Percentiles rank a stretch among this genome's conserved stretches.
These are phyloP conservation scores for Venturia carpophila DNA, from an alignment of 2,329 filamentous ascomycete genomes.

Conservation along the genomic window DNA sequence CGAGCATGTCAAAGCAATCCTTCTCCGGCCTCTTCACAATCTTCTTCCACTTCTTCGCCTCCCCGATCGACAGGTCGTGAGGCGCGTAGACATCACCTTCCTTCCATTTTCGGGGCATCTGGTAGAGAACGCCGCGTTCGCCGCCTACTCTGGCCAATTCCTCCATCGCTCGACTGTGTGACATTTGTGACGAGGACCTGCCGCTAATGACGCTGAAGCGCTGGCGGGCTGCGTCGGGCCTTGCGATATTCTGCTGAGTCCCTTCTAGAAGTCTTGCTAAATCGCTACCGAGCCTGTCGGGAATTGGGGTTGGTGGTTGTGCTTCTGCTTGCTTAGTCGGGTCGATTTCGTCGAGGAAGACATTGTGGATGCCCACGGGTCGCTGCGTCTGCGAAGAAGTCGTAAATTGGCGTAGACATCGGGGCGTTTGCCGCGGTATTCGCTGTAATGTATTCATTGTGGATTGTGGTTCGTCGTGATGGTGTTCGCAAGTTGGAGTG, in stretches of 20 bases:
- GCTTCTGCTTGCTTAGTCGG: conserved; percentile 10
- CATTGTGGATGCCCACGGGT: not conserved
- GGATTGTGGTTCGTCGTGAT: not conserved
- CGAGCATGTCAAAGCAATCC: conserved; percentile 74
- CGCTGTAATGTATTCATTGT: not conserved
- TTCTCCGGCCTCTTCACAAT: conserved; percentile 42
- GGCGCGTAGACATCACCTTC: conserved; percentile 83
- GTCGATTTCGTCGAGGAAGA: not conserved
- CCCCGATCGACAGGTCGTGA: conserved; percentile 69
- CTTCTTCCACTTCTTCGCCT: conserved; percentile 74
- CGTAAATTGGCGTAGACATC: not conserved
- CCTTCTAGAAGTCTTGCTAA: conserved; percentile 16
- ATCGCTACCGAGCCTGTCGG: conserved; percentile 21
- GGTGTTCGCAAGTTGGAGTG: no score
- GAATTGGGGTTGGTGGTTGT: conserved; percentile 24
- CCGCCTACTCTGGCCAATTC: conserved; percentile 1
- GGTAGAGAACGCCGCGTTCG: conserved; percentile 40
- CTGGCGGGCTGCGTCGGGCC: not conserved
- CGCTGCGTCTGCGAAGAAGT: not conserved
- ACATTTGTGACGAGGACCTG: not conserved
- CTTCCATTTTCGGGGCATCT: conserved; percentile 64
- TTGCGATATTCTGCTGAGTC: not conserved
- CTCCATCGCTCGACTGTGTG: not conserved
- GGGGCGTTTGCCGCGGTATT: conserved; percentile 8
- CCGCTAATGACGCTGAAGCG: not conserved